Base-by-base conservation (phyloP, 805 yeast species). In the Pichia nakasei region DNA sequence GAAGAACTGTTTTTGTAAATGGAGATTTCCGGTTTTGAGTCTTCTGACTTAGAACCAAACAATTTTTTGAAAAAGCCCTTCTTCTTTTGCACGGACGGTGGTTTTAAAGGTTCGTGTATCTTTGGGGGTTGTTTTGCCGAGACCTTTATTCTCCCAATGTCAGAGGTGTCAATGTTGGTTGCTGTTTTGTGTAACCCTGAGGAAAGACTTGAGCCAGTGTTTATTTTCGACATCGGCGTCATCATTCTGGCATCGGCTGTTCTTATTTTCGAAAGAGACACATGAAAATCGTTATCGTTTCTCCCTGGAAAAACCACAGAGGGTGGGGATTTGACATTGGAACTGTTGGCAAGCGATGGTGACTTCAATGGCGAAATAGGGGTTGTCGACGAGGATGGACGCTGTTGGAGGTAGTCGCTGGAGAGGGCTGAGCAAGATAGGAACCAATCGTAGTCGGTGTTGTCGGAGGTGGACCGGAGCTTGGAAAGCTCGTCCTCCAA, bases 371-470 rank as follows among this genome's bases (percentile, higher is more conserved):
- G 54, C 4, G 54, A 32, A 9, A 22, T 9, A 4, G 47, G 43
- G 4, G 47, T 17, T 9, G 31, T 13, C 9, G 46, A 20, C 6
- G 42, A 33, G 7, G 48, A 29, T 3, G 29, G 13, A 7, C 20
- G 32, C 13, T 11, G 32, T 29, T 29, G 32, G 7, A 29, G 3
- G 15, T 29, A 13, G 13, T 29, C 32, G 15, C 17, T 29, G 4
- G 32, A 29, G 13, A 29, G 32, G 12, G 32, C 32, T 17, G 32
- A 29, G 15, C 32, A 29, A 9, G 32, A 29, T 17, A 29, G 13
- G 17, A 60, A 59, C 66, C 66, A 61, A 39, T 61, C 65, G 35
- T 52, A 52, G 32, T 61, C 66, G 1, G 50, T 48, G 2, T 47
- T 37, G 11, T 59, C 65, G 17, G 60, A 34, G 5, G 54, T 12